Conservation (phyloP, 306 rosid species). For the Cucurbita argyrosperma region DNA sequence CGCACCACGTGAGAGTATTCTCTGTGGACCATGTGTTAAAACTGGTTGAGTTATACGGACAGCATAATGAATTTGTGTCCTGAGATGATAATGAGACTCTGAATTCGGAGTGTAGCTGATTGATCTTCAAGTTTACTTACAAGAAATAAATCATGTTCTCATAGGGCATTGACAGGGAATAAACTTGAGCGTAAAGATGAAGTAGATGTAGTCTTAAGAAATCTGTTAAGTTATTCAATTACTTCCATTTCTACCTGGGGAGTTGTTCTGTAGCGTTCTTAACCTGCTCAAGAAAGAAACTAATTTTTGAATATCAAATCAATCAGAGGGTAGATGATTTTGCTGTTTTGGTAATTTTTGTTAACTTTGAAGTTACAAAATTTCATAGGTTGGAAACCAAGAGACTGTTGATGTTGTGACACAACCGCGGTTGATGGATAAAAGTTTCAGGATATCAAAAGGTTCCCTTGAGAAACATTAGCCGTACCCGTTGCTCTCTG, state of each 20-base stretch:
- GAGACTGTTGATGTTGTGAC: conserved; percentile 34
- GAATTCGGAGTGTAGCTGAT: background rate
- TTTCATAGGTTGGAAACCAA: conserved; percentile 39
- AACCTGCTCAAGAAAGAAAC: background rate
- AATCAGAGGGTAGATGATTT: background rate
- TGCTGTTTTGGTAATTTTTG: background rate
- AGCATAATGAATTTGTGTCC: background rate
- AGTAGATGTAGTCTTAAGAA: background rate
- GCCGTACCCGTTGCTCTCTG: conserved; percentile 13
- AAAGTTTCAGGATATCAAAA: conserved; percentile 14
- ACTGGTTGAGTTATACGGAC: background rate
- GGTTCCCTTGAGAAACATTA: conserved; percentile 12
- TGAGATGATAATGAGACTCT: background rate
- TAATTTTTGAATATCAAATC: background rate
- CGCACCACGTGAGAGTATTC: background rate
- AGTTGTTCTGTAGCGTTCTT: background rate
- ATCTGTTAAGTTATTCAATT: background rate
- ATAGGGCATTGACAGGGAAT: background rate
- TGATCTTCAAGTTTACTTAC: background rate
- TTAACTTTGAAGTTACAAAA: background rate
- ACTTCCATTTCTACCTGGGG: background rate
- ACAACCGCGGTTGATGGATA: conserved; percentile 15
- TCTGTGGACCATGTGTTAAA: background rate
- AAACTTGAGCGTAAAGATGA: background rate
- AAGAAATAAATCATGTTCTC: background rate